Percentiles rank a stretch among this genome's conserved stretches.
Conservation (phyloP, 2,329 filamentous ascomycete genomes). For the Tricladium varicosporioides region DNA sequence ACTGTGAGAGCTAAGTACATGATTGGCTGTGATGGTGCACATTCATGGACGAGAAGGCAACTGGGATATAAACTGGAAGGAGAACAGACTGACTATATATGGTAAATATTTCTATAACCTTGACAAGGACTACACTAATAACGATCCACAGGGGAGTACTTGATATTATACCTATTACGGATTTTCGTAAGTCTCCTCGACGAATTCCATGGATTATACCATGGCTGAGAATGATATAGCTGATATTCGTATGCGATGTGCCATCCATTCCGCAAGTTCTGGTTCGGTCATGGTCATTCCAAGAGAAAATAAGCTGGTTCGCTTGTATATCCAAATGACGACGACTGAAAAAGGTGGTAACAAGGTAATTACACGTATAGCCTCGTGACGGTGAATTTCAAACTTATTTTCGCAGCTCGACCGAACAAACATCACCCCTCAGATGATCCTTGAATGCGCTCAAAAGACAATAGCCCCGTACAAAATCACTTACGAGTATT, state of each 20-base stretch:
- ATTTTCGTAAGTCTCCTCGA: conserved; percentile 41
- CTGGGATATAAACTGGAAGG: conserved; percentile 56
- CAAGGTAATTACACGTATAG: conserved; percentile 4
- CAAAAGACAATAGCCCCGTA: conserved; percentile 67
- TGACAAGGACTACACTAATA: conserved; percentile 8
- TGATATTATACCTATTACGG: conserved; percentile 39
- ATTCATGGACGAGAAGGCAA: conserved; percentile 49
- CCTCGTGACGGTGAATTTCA: no score
- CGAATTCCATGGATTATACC: conserved; percentile 43
- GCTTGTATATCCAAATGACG: conserved; percentile 63
- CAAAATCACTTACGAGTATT: conserved; percentile 60
- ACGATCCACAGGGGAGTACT: conserved; percentile 43
- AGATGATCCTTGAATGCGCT: conserved; percentile 58
- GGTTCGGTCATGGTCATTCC: conserved; percentile 63
- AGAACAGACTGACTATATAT: conserved; percentile 56
- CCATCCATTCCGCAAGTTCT: conserved; percentile 49
- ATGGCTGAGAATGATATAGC: conserved; percentile 55
- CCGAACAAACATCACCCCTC: conserved; percentile 60
- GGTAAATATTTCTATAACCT: conserved; percentile 50
- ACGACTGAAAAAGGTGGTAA: conserved; percentile 44
- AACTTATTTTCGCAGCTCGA: conserved; percentile 42
- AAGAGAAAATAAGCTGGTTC: conserved; percentile 52
- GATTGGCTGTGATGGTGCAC: conserved; percentile 58
- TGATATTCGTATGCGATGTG: conserved; percentile 57
- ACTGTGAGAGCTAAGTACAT: conserved; percentile 59